Evolutionary conservation across 192 early-diverging fungal species (phyloP), one percentile per base, ranked within the genome.

Genomic region (Obelidium mucronatum): DNA sequence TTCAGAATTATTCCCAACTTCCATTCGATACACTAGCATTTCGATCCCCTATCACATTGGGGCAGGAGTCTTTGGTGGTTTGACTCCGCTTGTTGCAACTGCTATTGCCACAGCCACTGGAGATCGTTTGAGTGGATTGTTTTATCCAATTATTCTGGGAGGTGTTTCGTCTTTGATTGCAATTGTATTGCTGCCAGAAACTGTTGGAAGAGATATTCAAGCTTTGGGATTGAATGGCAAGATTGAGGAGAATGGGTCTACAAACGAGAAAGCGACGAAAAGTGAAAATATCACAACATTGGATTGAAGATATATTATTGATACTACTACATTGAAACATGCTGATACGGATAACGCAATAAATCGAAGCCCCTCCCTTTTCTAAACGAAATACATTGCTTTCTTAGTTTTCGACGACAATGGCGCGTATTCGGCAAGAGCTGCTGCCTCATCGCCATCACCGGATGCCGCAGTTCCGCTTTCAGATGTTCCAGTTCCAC

Each of bases 1-100:
- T 40, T 76, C 66, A 15, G 78, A 79, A 53, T 37, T 79, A 4
- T 79, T 79, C 63, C 78, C 78, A 26, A 79, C 78, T 1, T 4
- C 2, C 0, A 69, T 79, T 19, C 67, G 78, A 17, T 79, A 80
- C 51, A 79, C 76, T 22, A 30, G 26, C 52, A 11, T 79, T 2
- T 72, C 76, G 0, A 6, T 79, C 17, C 77, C 77, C 35, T 62
- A 70, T 34, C 19, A 75, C 24, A 63, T 78, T 63, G 75, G 76
- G 28, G 71, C 22, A 11, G 78, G 78, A 13, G 61, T 79, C 24
- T 67, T 79, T 80, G 74, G 78, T 51, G 78, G 78, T 1, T 15
- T 79, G 6, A 35, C 39, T 22, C 78, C 78, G 2, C 36, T 79
- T 2, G 28, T 79, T 26, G 77, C 53, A 19, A 39, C 58, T 37